phyloP scores from a whole-genome alignment of 768 basidiomycete species.

The Calocybe gangraenosa region DNA sequence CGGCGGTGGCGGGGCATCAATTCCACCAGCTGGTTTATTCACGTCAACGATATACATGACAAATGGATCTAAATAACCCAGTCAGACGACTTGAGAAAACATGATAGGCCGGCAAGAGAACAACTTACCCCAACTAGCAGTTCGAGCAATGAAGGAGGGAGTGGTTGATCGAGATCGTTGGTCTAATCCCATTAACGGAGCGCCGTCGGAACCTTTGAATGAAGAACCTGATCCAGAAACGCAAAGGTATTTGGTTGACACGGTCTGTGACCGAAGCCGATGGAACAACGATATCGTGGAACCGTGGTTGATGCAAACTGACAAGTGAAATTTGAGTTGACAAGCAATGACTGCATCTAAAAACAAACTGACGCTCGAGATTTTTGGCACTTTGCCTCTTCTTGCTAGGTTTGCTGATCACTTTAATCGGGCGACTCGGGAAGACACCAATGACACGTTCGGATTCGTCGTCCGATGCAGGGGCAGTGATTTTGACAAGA shows the following conservation, averaged over 20 bases:
- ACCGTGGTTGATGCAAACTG: constrained; percentile 94
- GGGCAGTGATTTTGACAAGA: constrained; percentile 82
- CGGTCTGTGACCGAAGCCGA: constrained; percentile 91
- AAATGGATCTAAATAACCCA: constrained; percentile 64
- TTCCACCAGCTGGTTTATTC: constrained; percentile 72
- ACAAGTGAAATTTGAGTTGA: constrained; percentile 10
- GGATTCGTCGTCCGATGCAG: constrained; percentile 72
- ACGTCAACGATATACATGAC: constrained; percentile 98
- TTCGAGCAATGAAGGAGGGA: constrained; percentile 86
- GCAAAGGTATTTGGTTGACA: constrained; percentile 93
- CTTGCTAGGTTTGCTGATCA: constrained; percentile 98
- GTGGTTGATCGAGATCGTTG: constrained; percentile 66
- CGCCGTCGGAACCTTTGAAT: constrained; percentile 91
- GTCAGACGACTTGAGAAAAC: constrained; percentile 8
- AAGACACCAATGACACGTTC: constrained; percentile 86
- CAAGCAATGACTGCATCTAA: constrained; percentile 8
- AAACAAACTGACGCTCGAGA: constrained; percentile 68
- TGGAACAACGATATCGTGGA: constrained; percentile 95
- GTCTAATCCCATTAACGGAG: constrained; percentile 77
- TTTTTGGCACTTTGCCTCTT: constrained; percentile 94
- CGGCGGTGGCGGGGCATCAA: constrained; percentile 75
- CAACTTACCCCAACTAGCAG: constrained; percentile 80
- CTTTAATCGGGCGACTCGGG: constrained; percentile 93
- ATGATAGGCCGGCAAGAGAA: constrained; percentile 7
- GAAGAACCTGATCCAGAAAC: constrained; percentile 91